Evolutionary conservation across 106 monocot species (phyloP), one percentile per base, ranked within the genome.

Genomic region (Xerophyta viscosa): DNA sequence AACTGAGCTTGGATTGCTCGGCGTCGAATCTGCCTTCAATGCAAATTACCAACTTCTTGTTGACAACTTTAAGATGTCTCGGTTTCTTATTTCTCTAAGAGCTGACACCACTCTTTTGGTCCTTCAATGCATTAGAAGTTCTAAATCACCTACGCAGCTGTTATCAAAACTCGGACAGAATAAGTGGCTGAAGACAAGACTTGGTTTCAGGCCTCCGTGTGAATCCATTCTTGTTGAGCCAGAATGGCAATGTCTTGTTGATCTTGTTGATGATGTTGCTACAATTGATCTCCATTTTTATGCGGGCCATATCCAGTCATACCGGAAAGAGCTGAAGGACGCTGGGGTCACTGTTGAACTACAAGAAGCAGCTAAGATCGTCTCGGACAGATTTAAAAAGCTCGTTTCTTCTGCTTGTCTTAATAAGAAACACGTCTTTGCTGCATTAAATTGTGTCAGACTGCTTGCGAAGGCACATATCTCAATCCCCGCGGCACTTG

Each of bases 1-100:
- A n/a, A 23, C 24, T 2, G 81, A 81, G 52, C 81, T 81, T 24
- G 29, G 54, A 56, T 59, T 81, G 24, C 76, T 76, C 24, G 76
- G 71, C 24, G 67, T 76, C 58, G 2, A 48, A 13, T 59, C 64
- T 14, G 20, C 41, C 2, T 50, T 73, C 8, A 45, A 65, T 4
- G 1, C 22, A 4, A 60, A 66, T 48, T 61, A 56, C 46, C 52
- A 57, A 13, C 21, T 74, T n/a, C 19, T 80, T 1, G 46, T 71
- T 6, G 41, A 75, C 20, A 65, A 76, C 22, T 31, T 76, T 15
- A 63, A 54, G 23, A 24, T 62, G 3, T 33, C 53, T 33, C 11
- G 37, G 19, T 33, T 33, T 10, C 33, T 33, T 5, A 45, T 11
- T 55, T 30, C 43, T 31, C 8, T 58, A 27, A 27, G 52, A 25